phyloP scores from a whole-genome alignment of 495 filamentous ascomycete species.

The Evansstolkia leycettana region DNA sequence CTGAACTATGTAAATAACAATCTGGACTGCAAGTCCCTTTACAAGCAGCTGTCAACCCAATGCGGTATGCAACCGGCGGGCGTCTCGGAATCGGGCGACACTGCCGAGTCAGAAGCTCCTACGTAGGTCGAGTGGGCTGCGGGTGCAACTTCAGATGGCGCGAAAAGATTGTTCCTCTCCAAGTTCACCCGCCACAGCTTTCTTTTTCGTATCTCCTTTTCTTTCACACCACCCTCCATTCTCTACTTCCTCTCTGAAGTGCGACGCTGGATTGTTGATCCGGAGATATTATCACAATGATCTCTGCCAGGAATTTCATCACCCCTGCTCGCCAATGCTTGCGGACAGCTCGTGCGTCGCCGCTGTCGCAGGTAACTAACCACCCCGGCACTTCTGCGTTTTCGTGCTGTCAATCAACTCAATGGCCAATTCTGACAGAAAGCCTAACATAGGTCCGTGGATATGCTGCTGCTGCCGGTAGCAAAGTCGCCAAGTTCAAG shows the following conservation, averaged over 20 bases:
- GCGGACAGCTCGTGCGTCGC: conserved; percentile 34
- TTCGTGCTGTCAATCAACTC: conserved; percentile 2
- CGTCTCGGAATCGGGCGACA: not conserved
- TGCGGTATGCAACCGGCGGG: not conserved
- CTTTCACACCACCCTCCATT: conserved; percentile 4
- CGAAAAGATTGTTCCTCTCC: conserved; percentile 1
- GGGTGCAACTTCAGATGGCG: too few species aligned
- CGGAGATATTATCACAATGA: conserved; percentile 36
- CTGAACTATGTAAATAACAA: too few species aligned
- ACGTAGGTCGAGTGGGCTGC: too few species aligned
- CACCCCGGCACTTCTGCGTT: conserved; percentile 2
- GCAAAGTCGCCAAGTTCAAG: conserved; percentile 84
- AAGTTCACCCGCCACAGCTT: conserved; percentile 11
- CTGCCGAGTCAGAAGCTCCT: too few species aligned
- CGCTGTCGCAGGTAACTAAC: conserved; percentile 38
- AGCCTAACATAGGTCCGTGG: conserved; percentile 30
- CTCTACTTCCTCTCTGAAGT: not conserved
- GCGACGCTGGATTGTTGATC: conserved; percentile 11
- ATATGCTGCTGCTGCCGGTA: conserved; percentile 43
- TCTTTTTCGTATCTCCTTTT: conserved; percentile 17
- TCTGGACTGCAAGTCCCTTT: too few species aligned
- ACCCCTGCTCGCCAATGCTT: conserved; percentile 43
- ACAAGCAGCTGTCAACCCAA: not conserved
- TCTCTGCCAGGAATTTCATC: conserved; percentile 45
- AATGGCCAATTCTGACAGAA: conserved; percentile 1